These are phyloP conservation scores for Raphidocelis subcapitata DNA, from an alignment of 139 green algal species.

Conservation along the genomic window DNA sequence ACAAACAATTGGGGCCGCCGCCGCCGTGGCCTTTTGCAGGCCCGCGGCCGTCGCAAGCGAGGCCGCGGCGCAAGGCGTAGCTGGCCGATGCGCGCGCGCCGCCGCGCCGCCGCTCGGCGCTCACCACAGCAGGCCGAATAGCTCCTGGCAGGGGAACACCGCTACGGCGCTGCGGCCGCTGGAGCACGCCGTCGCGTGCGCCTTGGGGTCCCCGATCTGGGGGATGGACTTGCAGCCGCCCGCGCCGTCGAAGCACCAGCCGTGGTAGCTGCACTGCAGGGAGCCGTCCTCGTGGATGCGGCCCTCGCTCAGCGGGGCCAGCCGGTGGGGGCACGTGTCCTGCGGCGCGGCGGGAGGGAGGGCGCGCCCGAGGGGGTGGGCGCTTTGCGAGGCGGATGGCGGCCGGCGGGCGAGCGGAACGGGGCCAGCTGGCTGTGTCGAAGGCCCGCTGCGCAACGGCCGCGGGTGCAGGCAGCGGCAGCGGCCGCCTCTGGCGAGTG, in stretches of 20 bases:
- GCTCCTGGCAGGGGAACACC: slow-evolving; percentile 18
- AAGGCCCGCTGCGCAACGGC: not conserved
- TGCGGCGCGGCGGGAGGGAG: not conserved
- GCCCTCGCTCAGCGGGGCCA: slow-evolving; percentile 61
- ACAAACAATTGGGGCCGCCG: too few species aligned
- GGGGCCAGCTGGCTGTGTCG: not conserved
- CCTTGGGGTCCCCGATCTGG: slow-evolving; percentile 36
- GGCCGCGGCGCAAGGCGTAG: too few species aligned
- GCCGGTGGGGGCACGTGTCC: slow-evolving; percentile 53
- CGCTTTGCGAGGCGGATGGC: not conserved
- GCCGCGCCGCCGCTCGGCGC: too few species aligned
- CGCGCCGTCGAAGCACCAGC: slow-evolving; percentile 48
- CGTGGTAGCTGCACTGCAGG: slow-evolving; percentile 60
- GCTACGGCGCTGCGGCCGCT: slow-evolving; percentile 25
- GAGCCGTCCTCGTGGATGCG: slow-evolving; percentile 47
- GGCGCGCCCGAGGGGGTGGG: not conserved
- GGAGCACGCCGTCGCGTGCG: slow-evolving; percentile 1
- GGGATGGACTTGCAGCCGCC: slow-evolving; percentile 52
- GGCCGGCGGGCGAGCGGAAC: not conserved
- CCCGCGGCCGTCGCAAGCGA: too few species aligned
- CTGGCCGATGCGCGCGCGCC: too few species aligned
- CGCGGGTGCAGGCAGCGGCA: not conserved
- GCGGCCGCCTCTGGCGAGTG: not conserved
- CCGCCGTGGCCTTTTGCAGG: too few species aligned
- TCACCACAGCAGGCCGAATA: too few species aligned